phyloP scores from a whole-genome alignment of 495 filamentous ascomycete species.

The Tuber calosporum region DNA sequence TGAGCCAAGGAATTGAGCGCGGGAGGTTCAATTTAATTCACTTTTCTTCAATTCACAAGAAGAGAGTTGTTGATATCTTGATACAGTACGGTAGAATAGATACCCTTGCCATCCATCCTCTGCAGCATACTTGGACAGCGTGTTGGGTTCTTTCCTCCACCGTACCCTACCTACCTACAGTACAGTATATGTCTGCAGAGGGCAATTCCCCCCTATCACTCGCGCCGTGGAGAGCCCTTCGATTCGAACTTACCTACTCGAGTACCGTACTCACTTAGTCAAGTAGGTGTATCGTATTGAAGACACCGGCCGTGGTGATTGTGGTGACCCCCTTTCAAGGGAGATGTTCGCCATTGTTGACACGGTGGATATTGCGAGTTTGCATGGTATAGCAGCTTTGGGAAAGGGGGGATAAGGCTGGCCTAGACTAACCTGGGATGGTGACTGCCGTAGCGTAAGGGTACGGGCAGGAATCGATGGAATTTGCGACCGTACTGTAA shows the following conservation, averaged over 20 bases:
- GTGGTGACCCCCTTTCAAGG: not conserved
- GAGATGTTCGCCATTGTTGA: not conserved
- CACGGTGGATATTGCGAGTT: not conserved
- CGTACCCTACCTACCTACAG: not conserved
- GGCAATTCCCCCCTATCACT: not conserved
- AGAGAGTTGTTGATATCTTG: not conserved
- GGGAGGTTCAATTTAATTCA: not conserved
- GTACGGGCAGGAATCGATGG: not conserved
- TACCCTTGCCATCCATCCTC: not conserved
- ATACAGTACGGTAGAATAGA: too few relatives aligned
- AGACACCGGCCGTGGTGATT: not conserved
- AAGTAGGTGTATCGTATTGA: not conserved
- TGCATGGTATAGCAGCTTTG: not conserved
- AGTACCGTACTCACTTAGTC: not conserved
- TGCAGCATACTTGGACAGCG: not conserved
- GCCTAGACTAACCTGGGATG: not conserved
- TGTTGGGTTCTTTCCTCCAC: not conserved
- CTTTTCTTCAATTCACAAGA: not conserved
- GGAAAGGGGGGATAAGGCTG: not conserved
- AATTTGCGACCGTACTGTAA: not conserved
- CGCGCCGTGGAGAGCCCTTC: not conserved
- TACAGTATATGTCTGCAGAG: not conserved
- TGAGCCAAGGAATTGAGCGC: not conserved
- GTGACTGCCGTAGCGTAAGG: not conserved
- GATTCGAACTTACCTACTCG: not conserved